Percentiles rank a stretch among this genome's conserved stretches.
Evolutionary conservation across 805 yeast species (phyloP).

Genomic region (Candida coquimbonensis): DNA sequence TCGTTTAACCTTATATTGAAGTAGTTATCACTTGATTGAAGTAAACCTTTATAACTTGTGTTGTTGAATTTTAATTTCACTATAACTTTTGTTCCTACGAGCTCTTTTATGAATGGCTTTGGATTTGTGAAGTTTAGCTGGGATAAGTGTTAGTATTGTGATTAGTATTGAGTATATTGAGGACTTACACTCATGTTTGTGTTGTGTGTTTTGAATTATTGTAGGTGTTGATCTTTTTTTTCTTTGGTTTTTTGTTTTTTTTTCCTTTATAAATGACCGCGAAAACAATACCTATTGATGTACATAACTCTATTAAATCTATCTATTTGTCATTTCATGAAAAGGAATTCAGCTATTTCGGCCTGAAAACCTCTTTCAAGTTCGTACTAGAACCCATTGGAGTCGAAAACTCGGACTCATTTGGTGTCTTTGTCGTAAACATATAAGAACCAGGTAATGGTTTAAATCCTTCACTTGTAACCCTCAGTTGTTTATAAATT

Average conservation of each 20-base stretch:
- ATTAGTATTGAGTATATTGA: neutral
- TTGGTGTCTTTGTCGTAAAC: neutral
- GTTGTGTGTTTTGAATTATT: neutral
- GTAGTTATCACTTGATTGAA: conserved; percentile 80
- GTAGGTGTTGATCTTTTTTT: too few relatives aligned
- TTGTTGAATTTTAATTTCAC: conserved; percentile 87
- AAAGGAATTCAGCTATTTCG: too few relatives aligned
- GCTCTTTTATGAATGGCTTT: conserved; percentile 77
- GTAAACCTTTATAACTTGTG: conserved; percentile 77
- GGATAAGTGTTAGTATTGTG: conserved; percentile 1
- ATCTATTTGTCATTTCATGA: too few relatives aligned
- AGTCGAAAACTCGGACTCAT: neutral
- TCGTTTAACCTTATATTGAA: conserved; percentile 79
- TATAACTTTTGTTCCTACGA: conserved; percentile 61
- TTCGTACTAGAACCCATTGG: neutral
- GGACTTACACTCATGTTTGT: neutral
- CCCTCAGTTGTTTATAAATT: conserved; percentile 1
- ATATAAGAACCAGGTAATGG: conserved; percentile 11
- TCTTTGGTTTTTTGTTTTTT: neutral
- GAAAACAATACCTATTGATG: neutral
- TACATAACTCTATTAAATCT: too few relatives aligned
- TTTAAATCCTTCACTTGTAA: conserved; percentile 12
- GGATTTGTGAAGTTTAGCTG: conserved; percentile 65
- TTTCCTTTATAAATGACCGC: neutral
- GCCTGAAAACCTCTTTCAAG: neutral